Conservation (phyloP, 225 moss, liverwort and hornwort genomes). For the Straminergon stramineum region DNA sequence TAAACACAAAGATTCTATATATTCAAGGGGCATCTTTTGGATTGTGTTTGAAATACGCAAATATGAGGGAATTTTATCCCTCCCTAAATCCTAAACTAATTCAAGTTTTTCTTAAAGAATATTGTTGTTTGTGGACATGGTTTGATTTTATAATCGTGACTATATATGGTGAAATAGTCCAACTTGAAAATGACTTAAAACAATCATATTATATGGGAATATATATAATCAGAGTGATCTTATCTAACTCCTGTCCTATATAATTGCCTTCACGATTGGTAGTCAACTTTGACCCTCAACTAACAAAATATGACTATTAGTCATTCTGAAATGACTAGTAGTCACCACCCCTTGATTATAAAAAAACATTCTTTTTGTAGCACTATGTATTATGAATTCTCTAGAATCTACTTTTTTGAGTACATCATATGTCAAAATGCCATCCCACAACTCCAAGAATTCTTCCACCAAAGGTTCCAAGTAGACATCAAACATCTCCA, state of each 20-base stretch:
- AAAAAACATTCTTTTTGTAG: neutral
- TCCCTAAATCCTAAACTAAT: neutral
- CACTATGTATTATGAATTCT: no score
- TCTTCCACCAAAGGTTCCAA: no score
- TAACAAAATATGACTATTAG: rapidly evolving
- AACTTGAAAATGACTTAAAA: neutral
- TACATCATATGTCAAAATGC: no score
- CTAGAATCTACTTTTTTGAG: no score
- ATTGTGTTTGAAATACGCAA: rapidly evolving
- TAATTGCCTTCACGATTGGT: rapidly evolving
- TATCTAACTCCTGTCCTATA: rapidly evolving
- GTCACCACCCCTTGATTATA: neutral
- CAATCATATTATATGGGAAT: neutral
- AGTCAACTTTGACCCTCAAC: neutral
- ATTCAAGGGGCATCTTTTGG: rapidly evolving
- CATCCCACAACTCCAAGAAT: no score
- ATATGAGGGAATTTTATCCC: neutral
- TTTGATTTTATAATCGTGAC: neutral
- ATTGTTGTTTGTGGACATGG: neutral
- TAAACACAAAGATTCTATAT: neutral
- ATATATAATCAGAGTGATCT: rapidly evolving
- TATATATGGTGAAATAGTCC: neutral
- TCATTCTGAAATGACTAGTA: neutral
- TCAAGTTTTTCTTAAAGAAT: no score
- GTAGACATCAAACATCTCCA: no score